These are phyloP conservation scores for Pestalotiopsis sp. DNA, from an alignment of 2,329 filamentous ascomycete species.

Conservation along the genomic window DNA sequence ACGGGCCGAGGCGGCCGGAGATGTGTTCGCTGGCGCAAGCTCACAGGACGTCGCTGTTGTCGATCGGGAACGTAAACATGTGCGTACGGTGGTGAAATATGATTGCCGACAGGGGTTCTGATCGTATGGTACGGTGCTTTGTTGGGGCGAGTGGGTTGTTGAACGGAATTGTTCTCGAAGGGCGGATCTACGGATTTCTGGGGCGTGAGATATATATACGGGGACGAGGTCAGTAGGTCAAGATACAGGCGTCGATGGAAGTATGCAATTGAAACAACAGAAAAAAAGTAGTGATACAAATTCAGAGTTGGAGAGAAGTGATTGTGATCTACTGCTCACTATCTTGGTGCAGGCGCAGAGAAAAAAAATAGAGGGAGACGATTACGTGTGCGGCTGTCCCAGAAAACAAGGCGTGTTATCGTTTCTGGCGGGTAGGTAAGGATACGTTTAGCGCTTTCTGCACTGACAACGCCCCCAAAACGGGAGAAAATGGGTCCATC, in stretches of 20 bases:
- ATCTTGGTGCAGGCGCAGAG: neutral
- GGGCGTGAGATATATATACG: neutral
- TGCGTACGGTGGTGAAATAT: neutral
- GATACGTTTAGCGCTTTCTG: neutral
- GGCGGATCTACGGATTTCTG: neutral
- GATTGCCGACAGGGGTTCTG: neutral
- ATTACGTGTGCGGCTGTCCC: neutral
- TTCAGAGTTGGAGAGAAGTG: neutral
- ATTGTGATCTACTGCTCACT: neutral
- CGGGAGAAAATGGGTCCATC: neutral
- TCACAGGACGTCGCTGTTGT: neutral
- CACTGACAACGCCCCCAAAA: neutral
- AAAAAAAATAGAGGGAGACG: neutral
- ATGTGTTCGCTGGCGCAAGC: neutral
- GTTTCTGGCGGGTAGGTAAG: neutral
- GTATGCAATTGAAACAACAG: neutral
- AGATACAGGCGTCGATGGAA: neutral
- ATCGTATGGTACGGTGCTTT: neutral
- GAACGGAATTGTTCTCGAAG: neutral
- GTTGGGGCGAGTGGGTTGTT: neutral
- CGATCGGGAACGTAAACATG: neutral
- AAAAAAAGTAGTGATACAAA: neutral
- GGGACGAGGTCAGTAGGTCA: neutral
- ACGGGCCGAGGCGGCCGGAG: neutral
- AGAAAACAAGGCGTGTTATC: neutral